A percentile compares a stretch with the other conserved stretches of the same genome.
Conservation (phyloP, 1,284 basidiomycete species). For the Cutaneotrichosporon dermatis region DNA sequence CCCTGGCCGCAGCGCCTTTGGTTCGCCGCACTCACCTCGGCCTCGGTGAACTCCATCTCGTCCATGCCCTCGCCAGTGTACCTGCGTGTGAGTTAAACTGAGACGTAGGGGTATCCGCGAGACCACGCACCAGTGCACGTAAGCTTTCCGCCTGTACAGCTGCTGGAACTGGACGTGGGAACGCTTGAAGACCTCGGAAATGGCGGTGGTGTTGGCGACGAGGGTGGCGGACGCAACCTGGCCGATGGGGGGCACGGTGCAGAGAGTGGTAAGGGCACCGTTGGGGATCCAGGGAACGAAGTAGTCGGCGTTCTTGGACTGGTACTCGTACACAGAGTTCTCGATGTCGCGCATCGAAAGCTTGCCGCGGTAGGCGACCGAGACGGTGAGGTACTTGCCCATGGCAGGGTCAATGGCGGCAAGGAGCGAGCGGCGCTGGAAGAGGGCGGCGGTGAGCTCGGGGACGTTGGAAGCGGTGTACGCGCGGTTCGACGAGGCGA, state of each 20-base stretch:
- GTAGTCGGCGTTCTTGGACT: constrained; percentile 43
- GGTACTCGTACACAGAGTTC: constrained; percentile 41
- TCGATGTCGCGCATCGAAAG: constrained; percentile 43
- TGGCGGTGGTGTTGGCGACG: constrained; percentile 77
- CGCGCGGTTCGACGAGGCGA: constrained; percentile 58
- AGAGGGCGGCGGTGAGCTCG: constrained; percentile 38
- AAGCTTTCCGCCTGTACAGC: constrained; percentile 67
- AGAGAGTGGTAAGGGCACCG: constrained; percentile 54
- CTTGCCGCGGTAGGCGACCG: constrained; percentile 43
- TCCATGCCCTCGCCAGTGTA: constrained; percentile 67
- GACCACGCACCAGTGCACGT: constrained; percentile 63
- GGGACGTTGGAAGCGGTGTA: constrained; percentile 52
- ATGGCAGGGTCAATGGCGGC: constrained; percentile 39
- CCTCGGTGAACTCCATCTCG: constrained; percentile 82
- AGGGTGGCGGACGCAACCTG: constrained; percentile 71
- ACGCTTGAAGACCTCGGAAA: constrained; percentile 78
- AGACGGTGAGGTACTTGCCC: constrained; percentile 47
- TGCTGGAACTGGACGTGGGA: constrained; percentile 65
- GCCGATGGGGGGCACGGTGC: constrained; percentile 76
- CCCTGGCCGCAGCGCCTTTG: too few species aligned
- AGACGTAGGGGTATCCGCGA: too few species aligned
- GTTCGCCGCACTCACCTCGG: constrained; percentile 19
- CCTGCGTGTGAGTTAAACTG: too few species aligned
- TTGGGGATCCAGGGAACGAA: constrained; percentile 46
- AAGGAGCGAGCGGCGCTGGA: constrained; percentile 37